A percentile compares a stretch with the other conserved stretches of the same genome.
Conservation (phyloP, 225 moss, liverwort and hornwort genomes). For the Asterella californica region DNA sequence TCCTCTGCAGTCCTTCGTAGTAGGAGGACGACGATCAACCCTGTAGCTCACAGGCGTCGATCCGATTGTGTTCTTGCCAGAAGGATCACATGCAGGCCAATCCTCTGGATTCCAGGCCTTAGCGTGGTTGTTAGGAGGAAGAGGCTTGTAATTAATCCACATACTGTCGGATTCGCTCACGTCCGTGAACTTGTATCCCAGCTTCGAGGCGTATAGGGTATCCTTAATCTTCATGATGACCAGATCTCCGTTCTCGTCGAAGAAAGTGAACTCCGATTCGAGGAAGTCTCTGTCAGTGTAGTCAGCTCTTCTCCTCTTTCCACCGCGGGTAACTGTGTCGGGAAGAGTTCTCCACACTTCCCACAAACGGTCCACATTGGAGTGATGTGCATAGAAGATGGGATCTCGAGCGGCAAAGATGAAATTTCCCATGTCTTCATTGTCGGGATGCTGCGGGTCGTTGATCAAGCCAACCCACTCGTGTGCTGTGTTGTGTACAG, state of each 20-base stretch:
- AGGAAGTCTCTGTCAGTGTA: neutral
- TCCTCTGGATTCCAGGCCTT: constrained; percentile 10
- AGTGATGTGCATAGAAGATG: neutral
- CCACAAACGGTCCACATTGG: neutral
- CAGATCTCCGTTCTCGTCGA: neutral
- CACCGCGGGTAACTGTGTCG: constrained; percentile 16
- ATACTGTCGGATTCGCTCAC: constrained; percentile 30
- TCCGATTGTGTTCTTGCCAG: neutral
- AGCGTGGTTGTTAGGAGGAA: constrained; percentile 12
- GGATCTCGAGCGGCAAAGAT: constrained; percentile 13
- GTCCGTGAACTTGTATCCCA: constrained; percentile 2
- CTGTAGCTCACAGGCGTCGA: neutral
- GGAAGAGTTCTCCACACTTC: constrained; percentile 16
- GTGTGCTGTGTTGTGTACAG: constrained; percentile 22
- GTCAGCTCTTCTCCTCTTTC: constrained; percentile 20
- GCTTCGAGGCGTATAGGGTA: neutral
- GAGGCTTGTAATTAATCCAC: constrained; percentile 29
- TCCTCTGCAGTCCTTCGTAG: constrained; percentile 10
- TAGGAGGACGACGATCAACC: constrained; percentile 11
- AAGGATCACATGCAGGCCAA: neutral
- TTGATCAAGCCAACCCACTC: constrained; percentile 37
- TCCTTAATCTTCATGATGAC: neutral
- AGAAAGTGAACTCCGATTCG: neutral
- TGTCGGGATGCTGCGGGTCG: constrained; percentile 35
- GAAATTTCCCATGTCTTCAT: constrained; percentile 9